Base-by-base conservation (phyloP, 805 yeast genomes). In the Candida krabiensis region DNA sequence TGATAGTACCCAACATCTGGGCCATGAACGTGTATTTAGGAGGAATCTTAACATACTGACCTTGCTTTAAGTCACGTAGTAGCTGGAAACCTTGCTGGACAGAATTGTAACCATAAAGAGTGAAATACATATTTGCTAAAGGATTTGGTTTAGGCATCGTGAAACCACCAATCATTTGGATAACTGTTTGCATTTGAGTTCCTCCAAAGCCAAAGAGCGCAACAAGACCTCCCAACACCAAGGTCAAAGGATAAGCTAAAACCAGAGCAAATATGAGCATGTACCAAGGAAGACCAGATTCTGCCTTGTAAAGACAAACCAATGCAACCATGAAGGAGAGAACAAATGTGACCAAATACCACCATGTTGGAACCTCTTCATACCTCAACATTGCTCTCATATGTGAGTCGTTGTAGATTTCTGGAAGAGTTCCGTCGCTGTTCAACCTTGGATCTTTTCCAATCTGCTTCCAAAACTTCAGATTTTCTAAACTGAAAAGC, bases 381-480 rank as follows among this genome's bases (percentile, higher is more conserved):
- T 63, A 64, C 22, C 48, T 44, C 28, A 61, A 62, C 66, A 62
- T 64, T 55, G 58, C 57, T 35, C 56, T 52, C 31, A 58, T 42
- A 38, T 55, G 61, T 30, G 75, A 72, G 54, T 77, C 28, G 51
- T 53, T 34, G 41, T 41, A 49, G 14, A 46, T 28, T 5, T 43
- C 47, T 18, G 53, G 52, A 11, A 52, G 28, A n/a, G 50, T 40
- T 15, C 56, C 56, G 32, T 52, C 49, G 8, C 17, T 14, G 40
- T 48, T 46, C 19, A 52, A 33, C 43, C 56, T 49, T 34, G 49
- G 44, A 35, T 52, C 56, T 4, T 15, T 13, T 18, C 25, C 26
- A 18, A 51, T 62, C 4, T 69, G 71, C 32, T 70, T 59, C 55
- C 73, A 74, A 19, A 67, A 75, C 11, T 74, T 70, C 69, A 73